These are phyloP conservation scores for Talaromyces sp. DNA, from an alignment of 2,329 filamentous ascomycete genomes.

Conservation along the genomic window DNA sequence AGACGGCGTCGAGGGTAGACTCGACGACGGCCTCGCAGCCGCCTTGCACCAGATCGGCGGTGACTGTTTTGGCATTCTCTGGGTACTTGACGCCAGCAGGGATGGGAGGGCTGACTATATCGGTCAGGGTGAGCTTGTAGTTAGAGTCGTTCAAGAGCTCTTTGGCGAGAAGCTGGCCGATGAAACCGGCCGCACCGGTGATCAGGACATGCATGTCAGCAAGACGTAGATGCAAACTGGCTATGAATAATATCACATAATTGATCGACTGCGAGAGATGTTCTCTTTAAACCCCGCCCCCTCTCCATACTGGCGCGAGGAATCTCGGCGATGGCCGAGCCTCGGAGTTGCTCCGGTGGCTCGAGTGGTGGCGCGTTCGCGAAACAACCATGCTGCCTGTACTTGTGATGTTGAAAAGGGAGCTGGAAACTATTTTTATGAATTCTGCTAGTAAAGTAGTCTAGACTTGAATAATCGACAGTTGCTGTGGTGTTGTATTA, in stretches of 20 bases:
- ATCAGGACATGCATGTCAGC: conserved; percentile 51
- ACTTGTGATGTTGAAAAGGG: not conserved
- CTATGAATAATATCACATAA: not conserved
- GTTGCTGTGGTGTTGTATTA: not conserved
- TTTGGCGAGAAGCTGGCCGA: conserved; percentile 57
- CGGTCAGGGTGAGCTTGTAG: conserved; percentile 51
- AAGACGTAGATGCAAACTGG: not conserved
- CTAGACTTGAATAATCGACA: not conserved
- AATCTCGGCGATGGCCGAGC: not conserved
- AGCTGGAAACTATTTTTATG: not conserved
- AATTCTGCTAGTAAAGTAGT: not conserved
- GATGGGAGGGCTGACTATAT: conserved; percentile 51
- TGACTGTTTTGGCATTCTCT: conserved; percentile 46
- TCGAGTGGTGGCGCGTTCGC: not conserved
- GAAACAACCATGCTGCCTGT: not conserved
- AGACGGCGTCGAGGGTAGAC: conserved; percentile 49
- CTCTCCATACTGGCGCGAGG: not conserved
- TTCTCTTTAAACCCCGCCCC: not conserved
- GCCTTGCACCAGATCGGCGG: conserved; percentile 48
- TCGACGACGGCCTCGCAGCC: conserved; percentile 32
- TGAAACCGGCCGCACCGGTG: conserved; percentile 60
- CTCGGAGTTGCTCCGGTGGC: conserved; percentile 13
- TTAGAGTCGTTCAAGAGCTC: conserved; percentile 49
- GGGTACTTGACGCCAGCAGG: conserved; percentile 46
- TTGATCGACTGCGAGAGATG: not conserved